These are phyloP conservation scores for Trichoderma harzianum DNA, from an alignment of 2,329 filamentous ascomycete genomes.

Conservation along the genomic window DNA sequence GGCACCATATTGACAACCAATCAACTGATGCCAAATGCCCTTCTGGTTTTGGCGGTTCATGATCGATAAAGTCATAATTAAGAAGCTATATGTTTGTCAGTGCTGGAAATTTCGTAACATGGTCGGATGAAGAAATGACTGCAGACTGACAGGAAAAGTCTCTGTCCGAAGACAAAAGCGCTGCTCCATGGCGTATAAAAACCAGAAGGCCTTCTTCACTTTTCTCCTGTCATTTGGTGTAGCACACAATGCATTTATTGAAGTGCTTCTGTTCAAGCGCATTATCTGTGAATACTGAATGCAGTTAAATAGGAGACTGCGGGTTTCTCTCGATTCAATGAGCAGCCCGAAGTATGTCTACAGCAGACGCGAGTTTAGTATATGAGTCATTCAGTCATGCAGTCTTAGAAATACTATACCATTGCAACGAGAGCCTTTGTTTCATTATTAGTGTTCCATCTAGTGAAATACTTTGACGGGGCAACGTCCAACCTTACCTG, in stretches of 20 bases:
- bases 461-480: neutral
- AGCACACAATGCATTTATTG: neutral
- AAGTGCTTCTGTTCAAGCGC: neutral
- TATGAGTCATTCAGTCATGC: neutral
- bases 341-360: neutral
- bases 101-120: neutral
- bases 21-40: neutral
- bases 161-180: neutral
- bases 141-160: neutral
- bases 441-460: neutral
- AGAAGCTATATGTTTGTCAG: neutral
- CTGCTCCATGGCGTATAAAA: neutral
- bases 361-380: neutral
- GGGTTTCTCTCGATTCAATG: neutral
- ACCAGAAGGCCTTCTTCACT: neutral
- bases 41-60: neutral
- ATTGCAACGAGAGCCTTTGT: neutral
- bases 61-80: neutral
- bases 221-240: neutral
- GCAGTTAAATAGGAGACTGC: neutral
- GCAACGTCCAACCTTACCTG: neutral
- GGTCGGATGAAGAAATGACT: neutral
- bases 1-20: neutral
- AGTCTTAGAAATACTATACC: neutral
- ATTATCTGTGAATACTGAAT: neutral